phyloP scores from a whole-genome alignment of 768 basidiomycete genomes.

The Boletus edulis region DNA sequence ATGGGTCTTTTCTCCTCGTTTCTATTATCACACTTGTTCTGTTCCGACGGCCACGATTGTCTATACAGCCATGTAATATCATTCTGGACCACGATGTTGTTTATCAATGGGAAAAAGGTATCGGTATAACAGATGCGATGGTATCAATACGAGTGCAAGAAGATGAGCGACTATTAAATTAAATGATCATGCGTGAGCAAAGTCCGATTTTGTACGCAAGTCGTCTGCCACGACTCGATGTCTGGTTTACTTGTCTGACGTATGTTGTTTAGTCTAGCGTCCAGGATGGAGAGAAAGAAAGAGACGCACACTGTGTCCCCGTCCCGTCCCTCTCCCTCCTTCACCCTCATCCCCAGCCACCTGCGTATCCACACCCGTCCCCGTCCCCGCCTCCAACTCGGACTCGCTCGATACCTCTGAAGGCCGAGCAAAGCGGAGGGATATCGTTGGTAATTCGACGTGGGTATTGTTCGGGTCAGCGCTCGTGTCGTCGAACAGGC shows the following conservation, averaged over 20 bases:
- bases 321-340: neutral
- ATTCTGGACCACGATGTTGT: constrained; percentile 4
- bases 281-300: too few relatives aligned
- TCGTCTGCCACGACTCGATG: constrained; percentile 17
- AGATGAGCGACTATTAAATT: neutral
- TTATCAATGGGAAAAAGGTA: constrained; percentile 7
- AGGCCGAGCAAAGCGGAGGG: constrained; percentile 25
- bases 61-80: constrained; percentile 26
- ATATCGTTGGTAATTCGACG: constrained; percentile 12
- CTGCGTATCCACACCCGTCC: too few relatives aligned
- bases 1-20: neutral
- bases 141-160: neutral
- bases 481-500: constrained; percentile 5
- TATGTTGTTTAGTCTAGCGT: too few relatives aligned
- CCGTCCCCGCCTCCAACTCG: too few relatives aligned
- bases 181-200: neutral
- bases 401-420: neutral
- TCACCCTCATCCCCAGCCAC: too few relatives aligned
- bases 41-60: constrained; percentile 8
- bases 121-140: constrained; percentile 1
- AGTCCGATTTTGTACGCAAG: neutral
- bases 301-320: neutral
- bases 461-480: neutral
- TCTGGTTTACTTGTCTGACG: constrained; percentile 1
- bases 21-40: neutral